Evolutionary conservation across 2,329 filamentous ascomycete genomes (phyloP).

Genomic region (Pyrenophora seminiperda): DNA sequence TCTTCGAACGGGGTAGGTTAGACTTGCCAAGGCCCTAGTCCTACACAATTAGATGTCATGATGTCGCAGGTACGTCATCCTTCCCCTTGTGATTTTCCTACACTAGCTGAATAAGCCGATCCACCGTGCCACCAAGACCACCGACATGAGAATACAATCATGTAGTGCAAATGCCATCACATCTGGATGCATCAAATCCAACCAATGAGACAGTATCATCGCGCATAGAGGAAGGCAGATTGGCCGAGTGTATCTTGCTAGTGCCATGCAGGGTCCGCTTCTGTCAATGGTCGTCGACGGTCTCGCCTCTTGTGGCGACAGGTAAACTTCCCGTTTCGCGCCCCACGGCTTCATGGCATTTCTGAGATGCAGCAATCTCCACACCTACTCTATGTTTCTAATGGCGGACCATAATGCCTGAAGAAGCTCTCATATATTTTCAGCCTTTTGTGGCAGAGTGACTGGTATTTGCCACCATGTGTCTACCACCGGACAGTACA

Average conservation of each 20-base stretch:
- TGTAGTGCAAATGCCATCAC: too few species aligned
- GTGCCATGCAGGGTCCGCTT: neutral
- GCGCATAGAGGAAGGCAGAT: too few species aligned
- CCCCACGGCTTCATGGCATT: slow-evolving; percentile 3
- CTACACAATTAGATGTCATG: too few species aligned
- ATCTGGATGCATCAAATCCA: too few species aligned
- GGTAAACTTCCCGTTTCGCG: slow-evolving; percentile 13
- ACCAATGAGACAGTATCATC: too few species aligned
- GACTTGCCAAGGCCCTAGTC: too few species aligned
- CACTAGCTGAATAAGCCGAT: too few species aligned
- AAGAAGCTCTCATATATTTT: neutral
- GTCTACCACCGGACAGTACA: slow-evolving; percentile 1
- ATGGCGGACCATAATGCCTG: neutral
- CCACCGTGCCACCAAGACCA: too few species aligned
- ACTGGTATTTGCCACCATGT: slow-evolving; percentile 3
- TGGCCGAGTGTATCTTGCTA: neutral
- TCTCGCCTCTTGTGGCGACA: slow-evolving; percentile 9
- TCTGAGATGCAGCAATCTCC: neutral
- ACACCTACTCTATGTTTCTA: neutral
- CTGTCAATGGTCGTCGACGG: slow-evolving; percentile 3
- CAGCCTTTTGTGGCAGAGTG: neutral
- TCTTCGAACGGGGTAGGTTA: too few species aligned
- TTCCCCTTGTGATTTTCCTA: slow-evolving; percentile 8
- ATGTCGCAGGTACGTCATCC: slow-evolving; percentile 1
- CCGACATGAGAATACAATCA: too few species aligned